phyloP scores from a whole-genome alignment of 441 rosid genomes.

The Viola pubescens region DNA sequence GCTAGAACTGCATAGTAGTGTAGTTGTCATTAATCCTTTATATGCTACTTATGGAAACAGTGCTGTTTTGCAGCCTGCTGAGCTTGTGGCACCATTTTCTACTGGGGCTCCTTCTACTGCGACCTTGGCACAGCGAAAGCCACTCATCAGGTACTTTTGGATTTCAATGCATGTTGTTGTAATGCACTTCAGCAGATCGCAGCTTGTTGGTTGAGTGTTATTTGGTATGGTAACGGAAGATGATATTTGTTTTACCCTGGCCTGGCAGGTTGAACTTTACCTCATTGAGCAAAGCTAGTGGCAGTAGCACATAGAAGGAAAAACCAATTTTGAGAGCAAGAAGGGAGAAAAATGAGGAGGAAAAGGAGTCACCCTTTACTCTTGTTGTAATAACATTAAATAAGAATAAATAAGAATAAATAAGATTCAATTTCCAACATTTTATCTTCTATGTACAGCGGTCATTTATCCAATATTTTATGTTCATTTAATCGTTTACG shows the following conservation, averaged over 20 bases:
- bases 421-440: neutral
- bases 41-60: no score
- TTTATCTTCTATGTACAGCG: neutral
- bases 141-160: slow-evolving; percentile 50
- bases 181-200: neutral
- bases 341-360: neutral
- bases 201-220: neutral
- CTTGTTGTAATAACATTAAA: neutral
- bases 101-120: slow-evolving; percentile 29
- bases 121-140: slow-evolving; percentile 47
- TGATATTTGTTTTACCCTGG: neutral
- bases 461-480: no score
- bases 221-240: neutral
- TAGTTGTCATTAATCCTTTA: no score
- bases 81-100: slow-evolving; percentile 36
- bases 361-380: neutral
- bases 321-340: neutral
- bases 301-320: slow-evolving; percentile 30
- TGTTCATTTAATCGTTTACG: no score
- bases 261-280: slow-evolving; percentile 73
- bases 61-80: slow-evolving; percentile 36
- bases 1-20: no score
- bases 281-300: slow-evolving; percentile 57
- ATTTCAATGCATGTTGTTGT: neutral
- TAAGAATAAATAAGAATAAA: neutral